Base-by-base conservation (phyloP, 2,329 filamentous ascomycete genomes). In the Colletotrichum sublineola region DNA sequence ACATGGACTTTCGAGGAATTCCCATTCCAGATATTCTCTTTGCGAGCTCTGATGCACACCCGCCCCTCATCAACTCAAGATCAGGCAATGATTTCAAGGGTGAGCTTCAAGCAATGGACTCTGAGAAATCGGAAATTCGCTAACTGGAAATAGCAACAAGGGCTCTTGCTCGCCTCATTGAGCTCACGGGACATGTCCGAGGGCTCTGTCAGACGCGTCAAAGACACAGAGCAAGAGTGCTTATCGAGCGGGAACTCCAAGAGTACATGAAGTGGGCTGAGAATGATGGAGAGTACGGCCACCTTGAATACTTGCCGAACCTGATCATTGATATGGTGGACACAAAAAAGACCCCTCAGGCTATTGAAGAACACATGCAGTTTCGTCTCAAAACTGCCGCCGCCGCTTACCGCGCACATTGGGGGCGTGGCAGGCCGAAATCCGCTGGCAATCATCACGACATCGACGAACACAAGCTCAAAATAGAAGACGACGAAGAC, bases 221-320 rank as follows among this genome's bases (percentile, higher is more conserved):
- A 18, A 76, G 77, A 14, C 72, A 75, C 12, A 82, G 80, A 58
- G 78, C 80, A 5, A 75, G 82, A 0, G 57, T 48, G 0, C 75
- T 80, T 36, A 81, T 85, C 63, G 81, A 81, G 58, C 80, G 77
- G 58, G 77, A 79, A 18, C 68, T 85, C 1, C 78, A 80, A 36
- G 76, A 75, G 48, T 84, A 81, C 63, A 62, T 83, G n/a, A 77
- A 73, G 29, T 85, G 84, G 84, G 82, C 84, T 0, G 80, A 81
- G n/a, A 77, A 80, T 18, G 84, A 85, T 46, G 84, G 82, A 24
- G 78, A 78, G 33, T 84, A 82, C 73, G 73, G 75, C 8, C 74
- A 80, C 50, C 76, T 81, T 3, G 76, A 79, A 2, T 77, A 80
- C 40, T 77, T 84, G 2, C 82, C 83, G 15, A 85, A 85, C 69